Percentiles rank a stretch among this genome's conserved stretches.
Evolutionary conservation across 1,139 yeast genomes (phyloP).

Genomic region (Pichia sp.): DNA sequence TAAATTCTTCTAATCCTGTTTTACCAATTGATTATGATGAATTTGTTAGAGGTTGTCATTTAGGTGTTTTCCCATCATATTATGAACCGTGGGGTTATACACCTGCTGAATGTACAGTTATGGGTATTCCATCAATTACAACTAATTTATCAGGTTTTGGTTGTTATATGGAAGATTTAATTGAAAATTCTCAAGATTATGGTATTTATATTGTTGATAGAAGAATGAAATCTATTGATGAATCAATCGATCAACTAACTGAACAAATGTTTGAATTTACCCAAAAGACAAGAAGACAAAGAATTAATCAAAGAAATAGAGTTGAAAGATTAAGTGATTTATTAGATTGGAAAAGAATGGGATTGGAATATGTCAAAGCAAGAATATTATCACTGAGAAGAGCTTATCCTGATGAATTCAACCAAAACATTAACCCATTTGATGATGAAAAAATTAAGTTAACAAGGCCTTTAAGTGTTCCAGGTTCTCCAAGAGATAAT

Average conservation of each 20-base stretch:
- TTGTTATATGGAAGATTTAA: conserved; percentile 96
- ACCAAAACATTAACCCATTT: conserved; percentile 47
- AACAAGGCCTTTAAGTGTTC: conserved; percentile 88
- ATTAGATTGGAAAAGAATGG: conserved; percentile 98
- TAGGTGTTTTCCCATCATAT: conserved; percentile 97
- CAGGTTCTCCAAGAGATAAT: conserved; percentile 80
- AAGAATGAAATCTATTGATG: conserved; percentile 89
- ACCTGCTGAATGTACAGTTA: conserved; percentile 98
- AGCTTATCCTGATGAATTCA: conserved; percentile 86
- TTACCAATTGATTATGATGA: conserved; percentile 93
- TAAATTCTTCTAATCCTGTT: conserved; percentile 91
- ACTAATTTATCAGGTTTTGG: conserved; percentile 97
- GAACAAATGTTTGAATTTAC: conserved; percentile 88
- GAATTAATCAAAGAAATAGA: conserved; percentile 96
- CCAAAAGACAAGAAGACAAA: conserved; percentile 86
- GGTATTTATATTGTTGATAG: conserved; percentile 97
- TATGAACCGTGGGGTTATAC: conserved; percentile 99
- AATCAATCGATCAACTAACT: conserved; percentile 84
- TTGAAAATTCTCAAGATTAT: conserved; percentile 90
- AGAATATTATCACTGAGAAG: conserved; percentile 86
- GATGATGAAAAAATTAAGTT: conserved; percentile 54
- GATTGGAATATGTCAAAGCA: conserved; percentile 91
- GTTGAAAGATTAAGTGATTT: conserved; percentile 90
- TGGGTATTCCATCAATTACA: conserved; percentile 99
- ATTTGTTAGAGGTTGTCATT: conserved; percentile 95